phyloP scores from a whole-genome alignment of 768 basidiomycete species.

The Russula sp. region DNA sequence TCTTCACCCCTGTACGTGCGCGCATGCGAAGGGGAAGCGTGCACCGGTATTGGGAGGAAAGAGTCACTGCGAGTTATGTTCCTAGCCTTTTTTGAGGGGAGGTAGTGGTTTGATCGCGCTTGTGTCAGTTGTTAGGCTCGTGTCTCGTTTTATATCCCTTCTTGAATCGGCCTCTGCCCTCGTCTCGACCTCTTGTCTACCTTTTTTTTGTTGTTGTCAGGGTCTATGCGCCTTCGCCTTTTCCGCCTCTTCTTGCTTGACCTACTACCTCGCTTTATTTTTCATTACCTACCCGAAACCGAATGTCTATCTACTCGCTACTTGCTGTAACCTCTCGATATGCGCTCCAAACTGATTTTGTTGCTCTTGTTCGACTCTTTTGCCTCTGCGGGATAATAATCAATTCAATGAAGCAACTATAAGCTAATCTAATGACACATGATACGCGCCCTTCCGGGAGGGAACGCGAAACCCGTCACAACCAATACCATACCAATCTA shows the following conservation, averaged over 20 bases:
- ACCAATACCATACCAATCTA: too few species aligned
- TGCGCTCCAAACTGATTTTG: conserved; percentile 9
- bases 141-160: not conserved
- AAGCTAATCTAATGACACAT: not conserved
- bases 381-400: not conserved
- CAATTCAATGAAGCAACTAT: not conserved
- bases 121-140: not conserved
- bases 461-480: not conserved
- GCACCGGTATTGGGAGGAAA: not conserved
- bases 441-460: too few species aligned
- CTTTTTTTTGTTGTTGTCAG: not conserved
- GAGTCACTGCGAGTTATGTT: not conserved
- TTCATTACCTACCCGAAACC: not conserved
- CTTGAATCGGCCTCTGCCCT: not conserved
- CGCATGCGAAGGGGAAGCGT: not conserved
- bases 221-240: not conserved
- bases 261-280: not conserved
- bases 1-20: too few species aligned
- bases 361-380: not conserved
- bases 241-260: not conserved
- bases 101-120: too few species aligned
- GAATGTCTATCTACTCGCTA: conserved; percentile 5
- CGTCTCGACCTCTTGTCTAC: not conserved
- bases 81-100: not conserved
- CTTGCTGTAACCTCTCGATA: conserved; percentile 8